These are phyloP conservation scores for Turnera subulata DNA, from an alignment of 345 rosid genomes.

Conservation along the genomic window DNA sequence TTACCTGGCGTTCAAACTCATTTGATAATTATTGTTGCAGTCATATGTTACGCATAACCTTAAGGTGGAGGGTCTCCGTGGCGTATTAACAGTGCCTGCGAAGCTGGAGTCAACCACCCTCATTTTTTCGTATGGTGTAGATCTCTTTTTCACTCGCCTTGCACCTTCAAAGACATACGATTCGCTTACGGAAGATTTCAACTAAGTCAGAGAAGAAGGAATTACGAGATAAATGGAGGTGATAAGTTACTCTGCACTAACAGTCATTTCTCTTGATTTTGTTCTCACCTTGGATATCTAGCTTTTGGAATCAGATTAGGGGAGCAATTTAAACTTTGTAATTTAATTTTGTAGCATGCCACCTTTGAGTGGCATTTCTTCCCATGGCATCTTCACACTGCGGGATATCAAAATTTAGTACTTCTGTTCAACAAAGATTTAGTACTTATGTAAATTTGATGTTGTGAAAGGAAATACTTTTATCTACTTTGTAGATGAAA, in stretches of 20 bases:
- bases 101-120: slow-evolving; percentile 95
- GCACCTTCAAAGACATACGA: slow-evolving; percentile 97
- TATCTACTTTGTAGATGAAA: no score
- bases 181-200: slow-evolving; percentile 94
- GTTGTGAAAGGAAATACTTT: no score
- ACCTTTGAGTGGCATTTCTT: slow-evolving; percentile 5
- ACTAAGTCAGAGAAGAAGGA: slow-evolving; percentile 91
- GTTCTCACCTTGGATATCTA: no score
- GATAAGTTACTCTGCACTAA: no score
- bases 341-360: slow-evolving; percentile 15
- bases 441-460: no score
- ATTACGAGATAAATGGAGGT: slow-evolving; percentile 85
- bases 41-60: slow-evolving; percentile 77
- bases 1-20: background rate
- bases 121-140: slow-evolving; percentile 84
- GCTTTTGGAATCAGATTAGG: slow-evolving; percentile 23
- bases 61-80: slow-evolving; percentile 81
- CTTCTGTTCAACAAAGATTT: no score
- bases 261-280: no score
- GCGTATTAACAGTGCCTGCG: slow-evolving; percentile 78
- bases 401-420: no score
- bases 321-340: slow-evolving; percentile 16
- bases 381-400: background rate
- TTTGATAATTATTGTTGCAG: slow-evolving; percentile 36
- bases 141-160: slow-evolving; percentile 81